A percentile compares a stretch with the other conserved stretches of the same genome.
Conservation (phyloP, 1,284 basidiomycete genomes). For the Singerocomus rubriflavus region DNA sequence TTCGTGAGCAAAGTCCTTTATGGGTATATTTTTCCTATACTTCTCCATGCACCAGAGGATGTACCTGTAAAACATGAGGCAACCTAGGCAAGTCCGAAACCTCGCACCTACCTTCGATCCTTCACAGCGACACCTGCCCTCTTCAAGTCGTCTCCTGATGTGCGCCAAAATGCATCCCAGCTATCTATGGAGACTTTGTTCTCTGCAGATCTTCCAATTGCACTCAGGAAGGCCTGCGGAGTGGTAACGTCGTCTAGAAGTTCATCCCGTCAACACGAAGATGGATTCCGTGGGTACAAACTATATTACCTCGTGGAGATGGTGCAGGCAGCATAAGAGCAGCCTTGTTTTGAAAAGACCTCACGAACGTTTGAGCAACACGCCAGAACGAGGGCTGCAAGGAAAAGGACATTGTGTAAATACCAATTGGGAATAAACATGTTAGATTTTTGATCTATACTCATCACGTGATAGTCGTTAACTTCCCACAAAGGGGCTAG, state of each 20-base stretch:
- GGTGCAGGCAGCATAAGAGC: slow-evolving; percentile 30
- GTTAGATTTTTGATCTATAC: neutral
- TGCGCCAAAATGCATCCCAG: slow-evolving; percentile 71
- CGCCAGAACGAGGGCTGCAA: slow-evolving; percentile 20
- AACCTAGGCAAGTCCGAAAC: neutral
- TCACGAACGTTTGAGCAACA: slow-evolving; percentile 21
- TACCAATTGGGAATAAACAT: neutral
- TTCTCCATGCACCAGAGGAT: slow-evolving; percentile 83
- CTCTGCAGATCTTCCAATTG: slow-evolving; percentile 66
- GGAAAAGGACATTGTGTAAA: slow-evolving; percentile 20
- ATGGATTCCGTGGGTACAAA: neutral
- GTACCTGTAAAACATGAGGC: slow-evolving; percentile 47
- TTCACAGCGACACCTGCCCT: slow-evolving; percentile 60
- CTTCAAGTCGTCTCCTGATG: slow-evolving; percentile 56
- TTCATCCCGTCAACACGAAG: slow-evolving; percentile 12
- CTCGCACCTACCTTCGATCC: slow-evolving; percentile 55
- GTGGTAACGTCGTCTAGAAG: slow-evolving; percentile 43
- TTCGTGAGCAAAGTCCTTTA: slow-evolving; percentile 62
- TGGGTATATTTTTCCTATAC: slow-evolving; percentile 55
- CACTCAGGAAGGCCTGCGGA: slow-evolving; percentile 62
- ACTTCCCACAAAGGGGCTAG: neutral
- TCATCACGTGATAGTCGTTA: slow-evolving; percentile 22
- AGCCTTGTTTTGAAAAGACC: slow-evolving; percentile 43
- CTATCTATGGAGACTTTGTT: slow-evolving; percentile 56
- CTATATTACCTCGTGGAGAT: slow-evolving; percentile 20